Percentiles rank a stretch among this genome's conserved stretches.
Evolutionary conservation across 2,329 filamentous ascomycete genomes (phyloP).

Genomic region (Fusarium sp.): DNA sequence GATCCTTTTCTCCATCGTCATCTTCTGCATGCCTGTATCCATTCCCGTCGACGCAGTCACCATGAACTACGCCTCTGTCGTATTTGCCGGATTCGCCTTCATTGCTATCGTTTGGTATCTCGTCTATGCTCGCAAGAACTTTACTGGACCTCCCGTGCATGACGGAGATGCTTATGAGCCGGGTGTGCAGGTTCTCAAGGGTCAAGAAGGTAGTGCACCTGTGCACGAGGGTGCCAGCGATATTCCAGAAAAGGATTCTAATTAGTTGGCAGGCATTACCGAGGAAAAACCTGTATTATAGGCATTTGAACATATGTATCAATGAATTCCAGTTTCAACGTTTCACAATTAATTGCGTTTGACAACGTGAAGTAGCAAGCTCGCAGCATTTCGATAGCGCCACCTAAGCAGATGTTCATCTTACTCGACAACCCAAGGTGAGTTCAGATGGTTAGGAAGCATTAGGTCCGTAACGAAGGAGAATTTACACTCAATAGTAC

Average conservation of each 20-base stretch:
- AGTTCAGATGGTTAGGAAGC: neutral
- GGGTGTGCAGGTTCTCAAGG: conserved; percentile 36
- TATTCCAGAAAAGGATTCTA: conserved; percentile 31
- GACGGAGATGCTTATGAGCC: conserved; percentile 21
- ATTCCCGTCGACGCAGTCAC: conserved; percentile 64
- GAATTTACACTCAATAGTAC: neutral
- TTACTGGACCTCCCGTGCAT: conserved; percentile 63
- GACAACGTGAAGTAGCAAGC: neutral
- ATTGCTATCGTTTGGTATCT: conserved; percentile 73
- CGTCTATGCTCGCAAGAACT: conserved; percentile 70
- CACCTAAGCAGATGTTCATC: neutral
- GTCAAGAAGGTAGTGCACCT: conserved; percentile 18
- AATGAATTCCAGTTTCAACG: conserved; percentile 11
- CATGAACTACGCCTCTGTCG: conserved; percentile 76
- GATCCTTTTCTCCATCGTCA: conserved; percentile 75
- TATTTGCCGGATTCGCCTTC: conserved; percentile 70
- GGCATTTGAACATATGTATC: conserved; percentile 16
- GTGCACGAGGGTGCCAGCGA: conserved; percentile 17
- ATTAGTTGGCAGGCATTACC: conserved; percentile 13
- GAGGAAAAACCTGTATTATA: conserved; percentile 18
- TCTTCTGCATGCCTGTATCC: conserved; percentile 80
- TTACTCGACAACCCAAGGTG: neutral
- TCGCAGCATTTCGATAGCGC: neutral
- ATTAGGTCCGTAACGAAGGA: neutral
- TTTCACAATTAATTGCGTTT: neutral